Conservation (phyloP, 495 filamentous ascomycete species). For the Rhypophila decipiens region DNA sequence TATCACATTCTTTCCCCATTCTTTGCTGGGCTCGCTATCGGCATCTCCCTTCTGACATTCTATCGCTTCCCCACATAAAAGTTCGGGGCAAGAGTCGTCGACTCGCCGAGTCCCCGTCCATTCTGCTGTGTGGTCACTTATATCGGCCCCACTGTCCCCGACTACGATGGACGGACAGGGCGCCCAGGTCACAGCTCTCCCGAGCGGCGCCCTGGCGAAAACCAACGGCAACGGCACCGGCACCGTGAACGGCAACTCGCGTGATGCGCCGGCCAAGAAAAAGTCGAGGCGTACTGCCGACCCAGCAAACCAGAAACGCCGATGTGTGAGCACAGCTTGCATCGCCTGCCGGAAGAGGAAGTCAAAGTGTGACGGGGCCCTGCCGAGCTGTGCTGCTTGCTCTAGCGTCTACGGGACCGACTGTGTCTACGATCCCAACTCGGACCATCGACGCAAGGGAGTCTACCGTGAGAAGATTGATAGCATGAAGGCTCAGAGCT, state of each 20-base stretch:
- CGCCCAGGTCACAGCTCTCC: background rate
- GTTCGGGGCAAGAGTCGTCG: too few species aligned
- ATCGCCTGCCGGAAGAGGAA: conserved; percentile 87
- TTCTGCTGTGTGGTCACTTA: background rate
- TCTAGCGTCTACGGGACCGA: conserved; percentile 90
- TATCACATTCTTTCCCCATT: too few species aligned
- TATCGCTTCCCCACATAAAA: too few species aligned
- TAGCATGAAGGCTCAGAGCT: conserved; percentile 76
- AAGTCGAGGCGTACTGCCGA: conserved; percentile 44
- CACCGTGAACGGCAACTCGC: background rate
- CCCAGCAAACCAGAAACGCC: conserved; percentile 58
- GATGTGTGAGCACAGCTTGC: conserved; percentile 91
- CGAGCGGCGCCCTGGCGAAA: background rate
- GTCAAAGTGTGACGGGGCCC: conserved; percentile 92
- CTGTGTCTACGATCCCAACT: conserved; percentile 91
- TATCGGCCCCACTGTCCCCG: too few species aligned
- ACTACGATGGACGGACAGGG: background rate
- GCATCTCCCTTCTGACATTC: too few species aligned
- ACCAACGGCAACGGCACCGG: background rate
- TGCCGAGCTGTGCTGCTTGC: conserved; percentile 90
- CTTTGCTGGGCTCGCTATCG: too few species aligned
- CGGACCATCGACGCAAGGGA: conserved; percentile 91
- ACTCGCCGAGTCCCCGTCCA: background rate
- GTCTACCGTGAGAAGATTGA: conserved; percentile 95
- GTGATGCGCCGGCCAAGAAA: conserved; percentile 34